Percentiles rank a stretch among this genome's conserved stretches.
phyloP scores from a whole-genome alignment of 805 yeast species.

The Sugiyamaella floridensis region DNA sequence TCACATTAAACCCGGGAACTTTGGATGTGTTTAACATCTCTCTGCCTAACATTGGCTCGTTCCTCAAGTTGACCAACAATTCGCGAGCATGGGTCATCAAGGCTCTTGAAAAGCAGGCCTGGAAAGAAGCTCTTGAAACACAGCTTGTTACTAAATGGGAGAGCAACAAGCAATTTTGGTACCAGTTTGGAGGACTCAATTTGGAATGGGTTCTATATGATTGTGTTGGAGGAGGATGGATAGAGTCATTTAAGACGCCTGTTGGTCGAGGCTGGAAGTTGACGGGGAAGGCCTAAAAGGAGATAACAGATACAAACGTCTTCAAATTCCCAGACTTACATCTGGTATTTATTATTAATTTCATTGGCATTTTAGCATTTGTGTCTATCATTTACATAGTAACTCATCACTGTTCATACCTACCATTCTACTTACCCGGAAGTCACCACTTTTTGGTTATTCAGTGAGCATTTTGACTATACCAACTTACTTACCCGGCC shows the following conservation, averaged over 20 bases:
- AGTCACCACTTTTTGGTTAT: neutral
- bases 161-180: constrained; percentile 30
- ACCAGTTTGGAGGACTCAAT: constrained; percentile 45
- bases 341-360: no score
- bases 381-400: no score
- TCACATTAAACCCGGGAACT: constrained; percentile 29
- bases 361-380: no score
- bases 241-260: constrained; percentile 53
- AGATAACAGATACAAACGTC: no score
- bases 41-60: constrained; percentile 33
- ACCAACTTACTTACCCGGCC: neutral
- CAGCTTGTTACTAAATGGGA: constrained; percentile 27
- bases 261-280: constrained; percentile 55
- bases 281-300: constrained; percentile 37
- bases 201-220: constrained; percentile 51
- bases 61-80: constrained; percentile 27
- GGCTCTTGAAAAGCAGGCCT: constrained; percentile 27
- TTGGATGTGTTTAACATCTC: constrained; percentile 29
- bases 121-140: constrained; percentile 34
- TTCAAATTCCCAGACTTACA: no score
- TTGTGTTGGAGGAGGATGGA: constrained; percentile 47
- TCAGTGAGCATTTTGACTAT: no score
- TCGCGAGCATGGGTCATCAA: constrained; percentile 33
- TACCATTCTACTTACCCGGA: neutral
- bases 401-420: no score